Evolutionary conservation across 768 basidiomycete genomes (phyloP), one percentile per base, ranked within the genome.

Genomic region (Suillus plorans): DNA sequence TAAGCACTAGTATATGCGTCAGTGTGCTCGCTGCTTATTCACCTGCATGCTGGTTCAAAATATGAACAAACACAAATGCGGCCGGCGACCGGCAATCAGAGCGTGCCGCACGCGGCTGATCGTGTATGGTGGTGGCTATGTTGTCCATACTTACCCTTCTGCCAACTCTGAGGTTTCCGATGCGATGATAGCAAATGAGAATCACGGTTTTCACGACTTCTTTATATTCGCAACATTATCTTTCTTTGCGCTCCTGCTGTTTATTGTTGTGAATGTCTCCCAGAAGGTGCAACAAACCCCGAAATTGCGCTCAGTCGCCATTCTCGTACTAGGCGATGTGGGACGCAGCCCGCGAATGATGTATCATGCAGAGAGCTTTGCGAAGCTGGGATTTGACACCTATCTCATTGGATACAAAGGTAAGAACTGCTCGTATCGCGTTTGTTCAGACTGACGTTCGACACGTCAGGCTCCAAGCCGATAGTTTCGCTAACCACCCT

Each of bases 311-410:
- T 87, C 93, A 3, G 91, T 93, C n/a, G 92, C 88, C 5, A 87
- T 99, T 62, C 79, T 99, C 57, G 97, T 99, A 16, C 82, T 99
- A 12, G 97, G 97, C 12, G 97, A 99, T 79, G 88, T 99, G 57
- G 97, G 97, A 2, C 85, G 97, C 64, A 95, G 92, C 73, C 97
- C 97, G 13, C 84, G 97, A 62, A 99, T 98, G 94, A 97, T 98
- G 94, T 98, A 98, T 75, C 97, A 99, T 70, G 91, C 97, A 0
- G 88, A 97, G 74, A 95, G 92, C 72, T 92, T 99, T 73, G 90
- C 93, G 45, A 85, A 89, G 63, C 84, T 88, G 61, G 86, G 83
- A 6, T 97, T 93, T 75, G 78, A 84, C 64, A 94, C 94, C 2
- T 86, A 87, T 69, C 72, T 99, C 20, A 85, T 99, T 63, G 97